Percentiles rank a stretch among this genome's conserved stretches.
Conservation (phyloP, 495 filamentous ascomycete genomes). For the Aspergillus nidulans region DNA sequence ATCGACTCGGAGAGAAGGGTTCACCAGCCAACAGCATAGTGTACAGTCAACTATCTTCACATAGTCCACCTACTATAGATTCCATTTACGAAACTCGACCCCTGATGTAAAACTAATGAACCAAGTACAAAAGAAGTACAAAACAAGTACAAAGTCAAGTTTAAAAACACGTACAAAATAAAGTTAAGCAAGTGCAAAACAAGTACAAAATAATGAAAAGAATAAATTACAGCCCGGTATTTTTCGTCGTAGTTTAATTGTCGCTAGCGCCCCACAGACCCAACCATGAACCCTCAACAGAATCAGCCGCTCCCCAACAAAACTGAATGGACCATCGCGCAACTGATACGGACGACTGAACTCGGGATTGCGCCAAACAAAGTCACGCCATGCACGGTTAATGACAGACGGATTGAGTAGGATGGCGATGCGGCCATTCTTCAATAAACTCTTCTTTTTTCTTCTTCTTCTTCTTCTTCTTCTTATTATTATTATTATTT, state of each 20-base stretch:
- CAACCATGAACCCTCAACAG: conserved; percentile 8
- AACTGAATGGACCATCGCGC: no score
- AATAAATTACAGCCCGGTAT: neutral
- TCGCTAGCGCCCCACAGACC: neutral
- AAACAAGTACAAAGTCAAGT: neutral
- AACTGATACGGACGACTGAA: no score
- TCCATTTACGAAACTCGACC: neutral
- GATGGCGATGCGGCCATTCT: no score
- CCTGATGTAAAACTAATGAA: no score
- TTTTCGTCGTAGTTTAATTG: neutral
- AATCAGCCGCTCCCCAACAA: conserved; percentile 8
- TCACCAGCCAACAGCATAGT: neutral
- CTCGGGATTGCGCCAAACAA: neutral
- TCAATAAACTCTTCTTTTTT: no score
- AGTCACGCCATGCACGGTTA: conserved; percentile 5
- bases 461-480: no score
- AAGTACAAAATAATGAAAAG: neutral
- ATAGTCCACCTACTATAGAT: neutral
- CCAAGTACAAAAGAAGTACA: no score
- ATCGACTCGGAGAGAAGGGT: conserved; percentile 49
- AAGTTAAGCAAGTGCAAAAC: no score
- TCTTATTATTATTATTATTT: no score
- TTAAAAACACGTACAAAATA: neutral
- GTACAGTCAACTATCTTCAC: neutral
- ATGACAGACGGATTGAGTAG: no score